Base-by-base conservation (phyloP, 2,329 filamentous ascomycete species). In the Neofusicoccum ribis region DNA sequence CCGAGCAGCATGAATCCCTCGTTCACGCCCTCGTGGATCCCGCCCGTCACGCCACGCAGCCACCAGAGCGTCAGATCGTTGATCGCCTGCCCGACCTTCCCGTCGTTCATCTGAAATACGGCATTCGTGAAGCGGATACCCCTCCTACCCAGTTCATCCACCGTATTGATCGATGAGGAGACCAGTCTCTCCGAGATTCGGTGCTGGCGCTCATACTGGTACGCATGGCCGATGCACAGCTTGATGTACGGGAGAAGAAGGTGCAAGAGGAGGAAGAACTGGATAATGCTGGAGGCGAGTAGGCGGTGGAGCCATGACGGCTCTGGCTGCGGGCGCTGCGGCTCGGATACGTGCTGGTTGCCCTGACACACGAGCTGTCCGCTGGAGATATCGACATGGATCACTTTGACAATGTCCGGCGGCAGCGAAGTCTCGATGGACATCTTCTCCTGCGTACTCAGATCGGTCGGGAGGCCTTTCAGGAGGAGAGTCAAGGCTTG, bases 151-250 rank as follows among this genome's bases (percentile, higher is more conserved):
- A 89, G 69, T 54, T 75, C 76, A 67, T 88, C 84, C 3, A 85
- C 84, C 2, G 84, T 80, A 52, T 80, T 79, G 37, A 88, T 75
- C 5, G 85, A 78, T 23, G 80, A 79, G 7, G 81, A 79, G 17
- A 89, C 74, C 1, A 89, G 67, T 27, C 84, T 83, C 71, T 88
- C 84, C 0, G 84, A 87, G 66, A 93, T 81, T 67, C 85, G 86
- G 76, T 92, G 86, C 69, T 87, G 83, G 15, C 88, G 84, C 73
- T 93, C 90, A 68, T 89, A 88, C 56, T 83, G 79, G 67, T 88
- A 88, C 15, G 84, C 80, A 15, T 83, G 76, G 15, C 80, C 80
- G 14, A 88, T 69, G 12, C 89, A 73, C 4, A 83, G 70, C 68
- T 85, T 82, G 37, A 88, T 71, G 70, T 89, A 89, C 1, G 89